Base-by-base conservation (phyloP, 352 stramenopile genomes). In the Phytophthora citrophthora region DNA sequence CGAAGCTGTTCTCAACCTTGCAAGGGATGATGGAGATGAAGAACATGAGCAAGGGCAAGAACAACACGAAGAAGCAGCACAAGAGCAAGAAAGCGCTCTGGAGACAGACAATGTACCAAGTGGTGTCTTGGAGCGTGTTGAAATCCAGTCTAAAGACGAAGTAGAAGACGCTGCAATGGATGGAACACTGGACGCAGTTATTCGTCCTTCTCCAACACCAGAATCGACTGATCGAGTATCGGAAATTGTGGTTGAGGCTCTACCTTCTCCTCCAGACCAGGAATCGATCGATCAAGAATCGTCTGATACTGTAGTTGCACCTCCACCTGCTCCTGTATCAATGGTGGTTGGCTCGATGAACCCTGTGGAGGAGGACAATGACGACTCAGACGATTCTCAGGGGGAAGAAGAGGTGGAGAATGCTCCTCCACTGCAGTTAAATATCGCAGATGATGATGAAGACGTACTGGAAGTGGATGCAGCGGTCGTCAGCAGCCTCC, bases 401-500 rank as follows among this genome's bases (percentile, higher is more conserved):
- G 64, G 48, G 8, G 74, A 83, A 54, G 75, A 79, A 23, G 74
- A 83, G 2, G 61, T 11, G 9, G 64, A 73, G 2, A 60, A 11
- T n/a, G 24, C 49, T 32, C 60, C 55, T n/a, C 58, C 60, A 10
- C 43, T 76, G 16, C 50, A 60, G 20, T 40, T 73, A 29, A 41
- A 52, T 27, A 50, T 54, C 1, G 18, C 34, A 44, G 70, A 77
- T 9, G 72, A 80, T 16, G 76, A 84, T 18, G 77, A 83, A n/a
- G 77, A 87, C 13, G 68, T 80, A n/a, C 41, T 87, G 34, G 77
- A 87, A 31, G 49, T 85, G 31, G 68, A 87, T 58, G 27, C 55
- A 23, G 51, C 59, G 2, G 73, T 85, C 9, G 57, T 70, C 6
- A 68, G 47, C 13, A 72, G 51, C 54, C 44, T 74, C 27, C 43